These are phyloP conservation scores for sweet orange (Citrus sinensis) DNA, from an alignment of 345 rosid genomes.

Conservation along the genomic window DNA sequence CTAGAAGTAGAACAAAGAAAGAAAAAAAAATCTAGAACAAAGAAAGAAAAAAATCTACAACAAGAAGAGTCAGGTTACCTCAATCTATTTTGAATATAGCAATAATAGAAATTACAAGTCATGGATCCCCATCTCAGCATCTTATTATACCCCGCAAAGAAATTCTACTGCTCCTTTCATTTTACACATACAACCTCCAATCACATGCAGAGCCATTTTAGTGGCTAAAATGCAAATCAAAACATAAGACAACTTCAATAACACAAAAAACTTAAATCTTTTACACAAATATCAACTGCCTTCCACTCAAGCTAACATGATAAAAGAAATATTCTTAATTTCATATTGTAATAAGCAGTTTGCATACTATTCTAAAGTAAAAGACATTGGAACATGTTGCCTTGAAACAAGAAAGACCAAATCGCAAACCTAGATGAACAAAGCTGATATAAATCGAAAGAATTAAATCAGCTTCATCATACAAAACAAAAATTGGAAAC, in stretches of 20 bases:
- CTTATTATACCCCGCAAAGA: no score
- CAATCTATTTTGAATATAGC: constrained; percentile 50
- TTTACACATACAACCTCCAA: no score
- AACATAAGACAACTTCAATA: no score
- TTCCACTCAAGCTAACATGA: constrained; percentile 88
- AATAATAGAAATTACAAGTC: no score
- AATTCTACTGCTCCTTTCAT: no score
- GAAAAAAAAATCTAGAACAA: no score
- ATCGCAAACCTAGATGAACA: constrained; percentile 72
- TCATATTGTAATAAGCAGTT: neutral
- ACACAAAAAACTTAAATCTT: no score
- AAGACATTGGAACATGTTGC: constrained; percentile 12
- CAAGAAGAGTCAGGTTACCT: constrained; percentile 34
- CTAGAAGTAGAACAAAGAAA: no score
- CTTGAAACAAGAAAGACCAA: constrained; percentile 94
- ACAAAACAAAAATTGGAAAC: neutral
- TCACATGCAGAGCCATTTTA: no score
- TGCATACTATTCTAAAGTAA: constrained; percentile 1
- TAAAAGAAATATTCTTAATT: constrained; percentile 9
- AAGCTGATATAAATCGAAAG: constrained; percentile 8
- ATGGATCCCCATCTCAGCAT: no score
- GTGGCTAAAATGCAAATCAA: no score
- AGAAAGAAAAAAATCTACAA: neutral
- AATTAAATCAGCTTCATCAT: neutral
- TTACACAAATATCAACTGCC: constrained; percentile 25